phyloP scores from a whole-genome alignment of 2,329 filamentous ascomycete genomes.

The Scedosporium minutisporum region DNA sequence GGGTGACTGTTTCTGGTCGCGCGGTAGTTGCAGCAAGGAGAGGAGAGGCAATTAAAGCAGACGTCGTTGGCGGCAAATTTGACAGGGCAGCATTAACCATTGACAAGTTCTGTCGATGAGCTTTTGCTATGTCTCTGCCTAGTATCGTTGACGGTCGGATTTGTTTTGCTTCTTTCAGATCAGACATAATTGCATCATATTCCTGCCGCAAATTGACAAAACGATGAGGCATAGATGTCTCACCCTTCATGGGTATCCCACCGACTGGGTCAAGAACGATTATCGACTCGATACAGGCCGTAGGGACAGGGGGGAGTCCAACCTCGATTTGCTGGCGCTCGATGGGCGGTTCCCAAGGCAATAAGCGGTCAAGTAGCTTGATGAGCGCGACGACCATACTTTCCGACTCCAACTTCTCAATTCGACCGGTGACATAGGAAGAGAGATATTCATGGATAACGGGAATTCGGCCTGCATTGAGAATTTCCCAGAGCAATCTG shows the following conservation, averaged over 20 bases:
- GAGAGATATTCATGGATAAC: conserved; percentile 33
- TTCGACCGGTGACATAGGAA: conserved; percentile 27
- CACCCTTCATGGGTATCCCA: conserved; percentile 60
- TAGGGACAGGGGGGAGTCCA: conserved; percentile 22
- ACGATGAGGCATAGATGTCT: conserved; percentile 25
- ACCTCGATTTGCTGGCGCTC: background rate
- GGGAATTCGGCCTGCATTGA: conserved; percentile 14
- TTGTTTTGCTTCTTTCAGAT: conserved; percentile 37
- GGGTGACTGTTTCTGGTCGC: conserved; percentile 27
- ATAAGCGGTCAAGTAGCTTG: conserved; percentile 58
- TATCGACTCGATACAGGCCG: conserved; percentile 64
- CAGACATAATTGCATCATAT: conserved; percentile 56
- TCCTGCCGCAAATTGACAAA: conserved; percentile 95
- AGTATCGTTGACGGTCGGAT: conserved; percentile 10
- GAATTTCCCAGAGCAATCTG: background rate
- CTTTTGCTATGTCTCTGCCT: conserved; percentile 17
- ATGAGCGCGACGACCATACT: conserved; percentile 70
- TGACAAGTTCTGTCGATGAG: conserved; percentile 61
- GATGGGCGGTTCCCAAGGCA: background rate
- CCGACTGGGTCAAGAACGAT: conserved; percentile 83
- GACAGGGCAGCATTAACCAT: conserved; percentile 62
- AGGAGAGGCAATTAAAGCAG: conserved; percentile 81
- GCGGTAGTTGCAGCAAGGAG: conserved; percentile 56
- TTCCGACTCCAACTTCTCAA: conserved; percentile 32
- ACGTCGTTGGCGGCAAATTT: conserved; percentile 73